Evolutionary conservation across 331 rosid species (phyloP).

Genomic region (Saraca asoca): DNA sequence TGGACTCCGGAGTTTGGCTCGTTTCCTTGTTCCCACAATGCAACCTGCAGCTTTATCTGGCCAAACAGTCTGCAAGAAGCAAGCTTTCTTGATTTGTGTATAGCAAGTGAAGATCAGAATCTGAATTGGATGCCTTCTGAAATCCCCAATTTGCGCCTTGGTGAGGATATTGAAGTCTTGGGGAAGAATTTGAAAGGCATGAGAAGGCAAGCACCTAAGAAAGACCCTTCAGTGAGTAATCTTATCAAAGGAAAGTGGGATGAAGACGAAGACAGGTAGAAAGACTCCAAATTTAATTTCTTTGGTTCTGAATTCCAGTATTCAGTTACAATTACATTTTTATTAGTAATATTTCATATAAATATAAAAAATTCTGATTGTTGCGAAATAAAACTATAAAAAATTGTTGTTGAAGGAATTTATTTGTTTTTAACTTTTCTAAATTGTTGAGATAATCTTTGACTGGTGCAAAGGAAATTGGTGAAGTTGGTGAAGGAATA

Average conservation of each 20-base stretch:
- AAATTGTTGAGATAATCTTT: not conserved
- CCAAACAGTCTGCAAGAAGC: constrained; percentile 33
- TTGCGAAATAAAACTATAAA: too few relatives aligned
- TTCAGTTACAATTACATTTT: too few relatives aligned
- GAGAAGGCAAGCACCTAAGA: constrained; percentile 45
- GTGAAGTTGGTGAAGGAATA: constrained; percentile 69
- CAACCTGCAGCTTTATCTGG: constrained; percentile 34
- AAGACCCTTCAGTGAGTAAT: constrained; percentile 31
- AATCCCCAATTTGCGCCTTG: constrained; percentile 30
- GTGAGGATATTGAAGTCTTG: constrained; percentile 23
- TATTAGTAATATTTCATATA: too few relatives aligned
- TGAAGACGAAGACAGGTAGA: constrained; percentile 83
- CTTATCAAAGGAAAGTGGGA: constrained; percentile 90
- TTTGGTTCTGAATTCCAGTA: too few relatives aligned
- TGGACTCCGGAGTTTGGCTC: constrained; percentile 3
- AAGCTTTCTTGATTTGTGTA: constrained; percentile 28
- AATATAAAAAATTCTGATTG: too few relatives aligned
- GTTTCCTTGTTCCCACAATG: constrained; percentile 17
- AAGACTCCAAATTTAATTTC: too few relatives aligned
- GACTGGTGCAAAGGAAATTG: constrained; percentile 49
- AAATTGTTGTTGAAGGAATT: too few relatives aligned
- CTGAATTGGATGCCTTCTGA: constrained; percentile 36
- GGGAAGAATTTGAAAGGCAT: constrained; percentile 31
- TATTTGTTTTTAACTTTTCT: too few relatives aligned
- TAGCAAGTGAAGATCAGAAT: constrained; percentile 38